phyloP scores from a whole-genome alignment of 768 basidiomycete genomes.

The Dendrothele bispora region DNA sequence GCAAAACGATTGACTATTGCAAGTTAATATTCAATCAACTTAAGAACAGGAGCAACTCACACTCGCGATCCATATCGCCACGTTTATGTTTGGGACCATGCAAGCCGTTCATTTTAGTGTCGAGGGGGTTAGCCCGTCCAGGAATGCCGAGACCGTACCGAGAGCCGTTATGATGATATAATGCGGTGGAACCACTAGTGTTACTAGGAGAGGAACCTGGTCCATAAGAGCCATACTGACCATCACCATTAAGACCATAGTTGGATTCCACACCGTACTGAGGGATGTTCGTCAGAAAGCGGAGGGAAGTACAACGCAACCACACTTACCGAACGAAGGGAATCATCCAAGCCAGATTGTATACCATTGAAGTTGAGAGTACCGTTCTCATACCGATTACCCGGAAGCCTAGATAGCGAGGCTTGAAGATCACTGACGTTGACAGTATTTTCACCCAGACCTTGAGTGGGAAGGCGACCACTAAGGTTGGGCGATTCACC shows the following conservation, averaged over 20 bases:
- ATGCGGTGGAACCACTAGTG: slow-evolving; percentile 65
- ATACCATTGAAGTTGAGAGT: slow-evolving; percentile 56
- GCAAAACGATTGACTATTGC: slow-evolving; percentile 90
- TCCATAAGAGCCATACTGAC: slow-evolving; percentile 57
- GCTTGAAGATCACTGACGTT: slow-evolving; percentile 62
- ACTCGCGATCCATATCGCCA: slow-evolving; percentile 89
- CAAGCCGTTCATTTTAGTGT: slow-evolving; percentile 84
- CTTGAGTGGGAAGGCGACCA: slow-evolving; percentile 58
- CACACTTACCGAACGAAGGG: slow-evolving; percentile 40
- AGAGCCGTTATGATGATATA: slow-evolving; percentile 76
- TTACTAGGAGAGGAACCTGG: slow-evolving; percentile 50
- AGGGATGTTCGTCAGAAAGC: slow-evolving; percentile 21
- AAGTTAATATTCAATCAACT: background rate
- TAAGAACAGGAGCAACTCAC: slow-evolving; percentile 30
- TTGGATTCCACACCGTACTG: slow-evolving; percentile 63
- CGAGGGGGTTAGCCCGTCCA: slow-evolving; percentile 48
- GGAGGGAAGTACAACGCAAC: slow-evolving; percentile 5
- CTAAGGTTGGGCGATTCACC: slow-evolving; percentile 59
- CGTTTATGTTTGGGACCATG: slow-evolving; percentile 95
- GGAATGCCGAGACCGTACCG: slow-evolving; percentile 73
- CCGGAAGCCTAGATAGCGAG: slow-evolving; percentile 67
- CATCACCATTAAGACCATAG: slow-evolving; percentile 46
- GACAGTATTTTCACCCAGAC: slow-evolving; percentile 49
- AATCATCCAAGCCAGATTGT: slow-evolving; percentile 52
- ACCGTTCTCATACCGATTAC: slow-evolving; percentile 56